Evolutionary conservation across 371 early-diverging fungal genomes (phyloP), one percentile per base, ranked within the genome.

Genomic region (Mortierella polycephala): DNA sequence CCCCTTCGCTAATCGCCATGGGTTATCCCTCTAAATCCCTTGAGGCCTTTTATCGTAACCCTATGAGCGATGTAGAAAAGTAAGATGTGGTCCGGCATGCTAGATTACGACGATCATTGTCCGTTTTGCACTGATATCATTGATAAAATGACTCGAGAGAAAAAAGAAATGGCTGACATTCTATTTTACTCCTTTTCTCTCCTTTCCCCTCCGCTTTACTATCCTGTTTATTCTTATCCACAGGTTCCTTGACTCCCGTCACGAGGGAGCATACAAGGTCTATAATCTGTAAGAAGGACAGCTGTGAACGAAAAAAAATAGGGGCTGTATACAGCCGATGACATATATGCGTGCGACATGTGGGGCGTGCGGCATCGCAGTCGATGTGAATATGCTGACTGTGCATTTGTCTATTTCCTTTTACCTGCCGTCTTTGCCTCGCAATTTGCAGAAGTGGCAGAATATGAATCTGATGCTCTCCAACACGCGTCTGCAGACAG

Each of bases 41-140:
- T n/a, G 93, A 92, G 64, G 82, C 89, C 5, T 62, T 91, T 7
- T 93, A 90, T 67, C 85, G 93, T 20, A 93, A 93, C 60, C 62
- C 86, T 1, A 75, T 85, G 62, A 58, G 57, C 44, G 85, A 89
- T 39, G 92, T 91, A 40, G 87, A 85, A 73, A 88, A 75, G 91
- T 91, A 82, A 69, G 60, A 50, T 10, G 7, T 39, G 37, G 20
- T 2, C 0, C 20, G 2, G 41, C 37, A 40, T 57, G 58, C 39
- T 20, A 5, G 51, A 52, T 47, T 2, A 4, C 4, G 30, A 30
- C 4, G 30, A 30, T 30, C 30, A 30, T 30, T 4, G 30, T 30
- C 4, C 30, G 16, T 12, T n/a, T 42, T 50, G 14, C 20, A 18
- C 30, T 30, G 30, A 30, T 30, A 30, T 30, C 30, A 30, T 30